A percentile compares a stretch with the other conserved stretches of the same genome.
Evolutionary conservation across 257 asterid genomes (phyloP).

Genomic region (Forsythia suspensa): DNA sequence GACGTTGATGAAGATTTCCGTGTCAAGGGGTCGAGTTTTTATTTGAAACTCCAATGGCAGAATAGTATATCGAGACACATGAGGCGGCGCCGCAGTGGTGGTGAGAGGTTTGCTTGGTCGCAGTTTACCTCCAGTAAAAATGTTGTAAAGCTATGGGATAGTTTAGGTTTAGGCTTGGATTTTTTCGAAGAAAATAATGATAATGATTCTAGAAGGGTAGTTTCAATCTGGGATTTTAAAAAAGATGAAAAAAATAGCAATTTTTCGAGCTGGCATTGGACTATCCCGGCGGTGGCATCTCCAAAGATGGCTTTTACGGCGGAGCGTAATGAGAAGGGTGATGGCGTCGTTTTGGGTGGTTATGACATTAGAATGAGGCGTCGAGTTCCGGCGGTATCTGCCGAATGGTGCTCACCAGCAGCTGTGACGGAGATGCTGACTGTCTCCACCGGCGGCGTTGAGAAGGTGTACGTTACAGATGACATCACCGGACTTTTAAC

Average conservation of each 20-base stretch:
- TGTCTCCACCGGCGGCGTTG: constrained; percentile 24
- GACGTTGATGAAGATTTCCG: constrained; percentile 44
- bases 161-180: constrained; percentile 59
- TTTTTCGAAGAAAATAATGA: constrained; percentile 51
- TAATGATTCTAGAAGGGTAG: constrained; percentile 16
- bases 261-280: too few relatives aligned
- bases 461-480: constrained; percentile 64
- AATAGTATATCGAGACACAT: constrained; percentile 38
- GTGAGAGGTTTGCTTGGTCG: constrained; percentile 36
- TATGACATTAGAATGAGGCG: constrained; percentile 62
- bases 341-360: constrained; percentile 55
- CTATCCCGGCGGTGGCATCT: constrained; percentile 18
- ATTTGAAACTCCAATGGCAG: constrained; percentile 24
- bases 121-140: constrained; percentile 52
- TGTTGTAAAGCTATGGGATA: constrained; percentile 90
- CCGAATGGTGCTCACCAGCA: constrained; percentile 54
- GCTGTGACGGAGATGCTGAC: constrained; percentile 11
- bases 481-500: constrained; percentile 50
- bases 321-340: constrained; percentile 30
- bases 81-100: constrained; percentile 32
- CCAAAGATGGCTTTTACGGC: constrained; percentile 50
- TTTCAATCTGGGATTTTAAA: too few relatives aligned
- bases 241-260: too few relatives aligned
- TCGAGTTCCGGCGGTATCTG: constrained; percentile 51
- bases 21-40: constrained; percentile 44